Evolutionary conservation across 768 basidiomycete species (phyloP).

Genomic region (Auricularia sp.): DNA sequence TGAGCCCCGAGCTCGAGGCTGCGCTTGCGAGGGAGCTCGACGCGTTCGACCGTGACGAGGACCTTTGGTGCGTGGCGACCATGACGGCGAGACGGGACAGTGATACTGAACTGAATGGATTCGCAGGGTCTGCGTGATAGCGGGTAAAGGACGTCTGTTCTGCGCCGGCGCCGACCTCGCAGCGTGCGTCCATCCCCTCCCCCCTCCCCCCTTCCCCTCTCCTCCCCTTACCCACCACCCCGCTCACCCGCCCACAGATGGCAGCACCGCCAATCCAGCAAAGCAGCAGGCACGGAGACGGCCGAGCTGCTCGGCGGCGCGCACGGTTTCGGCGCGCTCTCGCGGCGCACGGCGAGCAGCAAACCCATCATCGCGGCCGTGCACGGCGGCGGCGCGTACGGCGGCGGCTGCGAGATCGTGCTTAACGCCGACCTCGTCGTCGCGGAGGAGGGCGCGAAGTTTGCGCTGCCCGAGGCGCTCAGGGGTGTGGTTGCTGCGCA

Average conservation of each 20-base stretch:
- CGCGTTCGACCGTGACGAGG: constrained; percentile 68
- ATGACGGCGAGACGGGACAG: no score
- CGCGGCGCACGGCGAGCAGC: constrained; percentile 46
- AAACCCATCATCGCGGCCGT: constrained; percentile 81
- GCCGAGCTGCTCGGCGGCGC: constrained; percentile 23
- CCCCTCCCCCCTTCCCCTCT: not conserved
- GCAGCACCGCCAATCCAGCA: constrained; percentile 1
- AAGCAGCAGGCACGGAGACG: not conserved
- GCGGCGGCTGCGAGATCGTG: constrained; percentile 54
- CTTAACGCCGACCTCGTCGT: constrained; percentile 73
- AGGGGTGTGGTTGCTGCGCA: constrained; percentile 64
- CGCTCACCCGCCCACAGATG: not conserved
- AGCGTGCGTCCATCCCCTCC: constrained; percentile 36
- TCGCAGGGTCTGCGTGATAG: constrained; percentile 62
- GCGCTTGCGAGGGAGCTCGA: constrained; percentile 46
- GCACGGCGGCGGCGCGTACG: constrained; percentile 57
- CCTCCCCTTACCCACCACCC: not conserved
- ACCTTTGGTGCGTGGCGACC: constrained; percentile 47
- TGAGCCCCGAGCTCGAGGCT: constrained; percentile 47
- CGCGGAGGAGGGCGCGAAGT: constrained; percentile 54
- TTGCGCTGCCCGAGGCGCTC: constrained; percentile 70
- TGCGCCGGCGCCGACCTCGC: constrained; percentile 76
- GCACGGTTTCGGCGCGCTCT: constrained; percentile 66
- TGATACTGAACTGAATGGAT: constrained; percentile 1
- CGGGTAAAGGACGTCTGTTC: constrained; percentile 63